Evolutionary conservation across 1,284 basidiomycete genomes (phyloP).

Genomic region (Bjerkandera adusta): DNA sequence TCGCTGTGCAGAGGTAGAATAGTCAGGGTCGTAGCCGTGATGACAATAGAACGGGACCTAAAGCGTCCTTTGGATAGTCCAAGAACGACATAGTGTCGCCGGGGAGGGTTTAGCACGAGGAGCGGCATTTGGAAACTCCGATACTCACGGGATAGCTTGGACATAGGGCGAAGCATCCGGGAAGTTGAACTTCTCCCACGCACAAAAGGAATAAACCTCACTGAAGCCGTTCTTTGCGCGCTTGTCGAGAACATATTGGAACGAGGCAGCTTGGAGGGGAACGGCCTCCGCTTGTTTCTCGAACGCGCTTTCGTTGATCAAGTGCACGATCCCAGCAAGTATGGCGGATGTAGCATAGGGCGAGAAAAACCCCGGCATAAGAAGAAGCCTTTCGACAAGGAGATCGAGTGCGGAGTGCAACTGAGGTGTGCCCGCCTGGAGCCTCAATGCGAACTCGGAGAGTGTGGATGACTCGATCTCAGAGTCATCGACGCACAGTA

Average conservation of each 20-base stretch:
- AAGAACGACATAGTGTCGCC: no score
- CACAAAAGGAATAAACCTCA: constrained; percentile 17
- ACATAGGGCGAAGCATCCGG: constrained; percentile 14
- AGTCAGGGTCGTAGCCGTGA: no score
- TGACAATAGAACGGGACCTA: no score
- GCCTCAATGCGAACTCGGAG: constrained; percentile 3
- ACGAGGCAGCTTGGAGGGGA: not conserved
- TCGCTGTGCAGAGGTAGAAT: no score
- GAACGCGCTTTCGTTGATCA: constrained; percentile 8
- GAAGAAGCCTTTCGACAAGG: constrained; percentile 6
- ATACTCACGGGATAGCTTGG: constrained; percentile 18
- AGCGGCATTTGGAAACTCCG: no score
- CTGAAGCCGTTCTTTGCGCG: constrained; percentile 14
- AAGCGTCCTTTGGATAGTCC: no score
- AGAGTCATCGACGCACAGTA: constrained; percentile 8
- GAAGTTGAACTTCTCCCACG: constrained; percentile 18
- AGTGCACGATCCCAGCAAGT: constrained; percentile 5
- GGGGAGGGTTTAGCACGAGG: no score
- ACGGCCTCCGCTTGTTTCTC: constrained; percentile 3
- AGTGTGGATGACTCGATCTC: constrained; percentile 3
- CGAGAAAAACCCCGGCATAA: constrained; percentile 5
- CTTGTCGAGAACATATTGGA: constrained; percentile 12
- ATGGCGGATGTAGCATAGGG: constrained; percentile 7
- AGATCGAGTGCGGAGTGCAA: constrained; percentile 10
- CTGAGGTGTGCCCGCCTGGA: constrained; percentile 6